Base-by-base conservation (phyloP, 164 flowering plant genomes). In the Dillenia turbinata region DNA sequence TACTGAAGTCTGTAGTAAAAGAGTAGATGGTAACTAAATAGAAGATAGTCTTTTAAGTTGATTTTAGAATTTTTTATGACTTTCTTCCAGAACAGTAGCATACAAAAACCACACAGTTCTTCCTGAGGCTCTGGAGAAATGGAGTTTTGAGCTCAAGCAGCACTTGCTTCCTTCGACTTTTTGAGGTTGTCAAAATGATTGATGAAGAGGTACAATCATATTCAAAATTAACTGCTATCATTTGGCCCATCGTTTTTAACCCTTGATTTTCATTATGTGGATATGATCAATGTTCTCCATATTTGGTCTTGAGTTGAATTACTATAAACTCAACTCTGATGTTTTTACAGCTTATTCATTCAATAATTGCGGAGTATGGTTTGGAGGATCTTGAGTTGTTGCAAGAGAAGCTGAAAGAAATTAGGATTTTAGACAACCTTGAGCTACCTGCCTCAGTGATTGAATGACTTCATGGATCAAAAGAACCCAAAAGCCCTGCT, bases 51-150 rank as follows among this genome's bases (percentile, higher is more conserved):
- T 33, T 33, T 33, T 33, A 33, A 33, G 40, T 33, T 5, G 40
- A 4, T 33, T 33, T 33, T 6, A 33, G 40, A 33, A 33, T 33
- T 33, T 33, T 33, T 33, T 33, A 26, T 26, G 40, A 43, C 47
- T 60, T 8, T 68, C 60, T 76, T 14, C 59, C 75, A 93, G 98
- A 66, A 89, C 96, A 57, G 91, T 90, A 61, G 98, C 98, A 52
- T 93, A 93, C 71, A 90, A 96, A 58, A 93, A 93, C 69, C 98
- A 93, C 68, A 93, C 98, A 33, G 98, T 93, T 78, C 79, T 93
- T 61, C 98, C 98, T 40, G 98, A 93, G 75, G 97, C 97, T 50
- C 63, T 93, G 75, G 98, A 90, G 80, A 93, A 93, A 75, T 93
- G 98, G 98, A 88, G 91, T 76, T 81, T 84, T 13, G 98, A 90